phyloP scores from a whole-genome alignment of 192 early-diverging fungal genomes.

The Backusella parvicylindrica region DNA sequence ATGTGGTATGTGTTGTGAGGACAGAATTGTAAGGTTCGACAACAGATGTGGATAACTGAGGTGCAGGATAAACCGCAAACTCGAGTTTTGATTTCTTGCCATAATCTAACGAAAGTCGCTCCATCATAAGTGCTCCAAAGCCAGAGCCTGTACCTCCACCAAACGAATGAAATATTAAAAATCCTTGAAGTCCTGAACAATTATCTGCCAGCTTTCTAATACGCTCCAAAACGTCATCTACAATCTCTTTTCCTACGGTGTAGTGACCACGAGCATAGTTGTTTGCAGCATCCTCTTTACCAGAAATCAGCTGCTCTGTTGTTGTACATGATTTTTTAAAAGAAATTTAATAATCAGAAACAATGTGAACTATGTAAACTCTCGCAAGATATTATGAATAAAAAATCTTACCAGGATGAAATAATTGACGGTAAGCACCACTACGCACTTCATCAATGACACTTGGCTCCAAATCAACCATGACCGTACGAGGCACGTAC shows the following conservation, averaged over 20 bases:
- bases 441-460: conserved; percentile 98
- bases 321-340: conserved; percentile 47
- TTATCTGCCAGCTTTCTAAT: conserved; percentile 97
- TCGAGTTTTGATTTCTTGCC: conserved; percentile 44
- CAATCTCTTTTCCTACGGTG: conserved; percentile 98
- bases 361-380: background rate
- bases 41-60: conserved; percentile 94
- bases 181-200: conserved; percentile 97
- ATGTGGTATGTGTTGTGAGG: conserved; percentile 97
- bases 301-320: conserved; percentile 97
- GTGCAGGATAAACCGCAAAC: conserved; percentile 99
- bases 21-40: conserved; percentile 99
- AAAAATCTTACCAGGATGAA: conserved; percentile 41
- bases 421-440: conserved; percentile 90
- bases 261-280: conserved; percentile 99
- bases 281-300: conserved; percentile 99
- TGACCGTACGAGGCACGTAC: conserved; percentile 98
- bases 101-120: conserved; percentile 41
- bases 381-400: background rate
- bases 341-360: background rate
- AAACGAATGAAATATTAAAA: conserved; percentile 99
- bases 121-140: conserved; percentile 38
- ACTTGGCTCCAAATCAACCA: conserved; percentile 96
- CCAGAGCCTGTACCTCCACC: conserved; percentile 97
- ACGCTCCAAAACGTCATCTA: conserved; percentile 93